phyloP scores from a whole-genome alignment of 768 basidiomycete species.

The Trametes cingulata region DNA sequence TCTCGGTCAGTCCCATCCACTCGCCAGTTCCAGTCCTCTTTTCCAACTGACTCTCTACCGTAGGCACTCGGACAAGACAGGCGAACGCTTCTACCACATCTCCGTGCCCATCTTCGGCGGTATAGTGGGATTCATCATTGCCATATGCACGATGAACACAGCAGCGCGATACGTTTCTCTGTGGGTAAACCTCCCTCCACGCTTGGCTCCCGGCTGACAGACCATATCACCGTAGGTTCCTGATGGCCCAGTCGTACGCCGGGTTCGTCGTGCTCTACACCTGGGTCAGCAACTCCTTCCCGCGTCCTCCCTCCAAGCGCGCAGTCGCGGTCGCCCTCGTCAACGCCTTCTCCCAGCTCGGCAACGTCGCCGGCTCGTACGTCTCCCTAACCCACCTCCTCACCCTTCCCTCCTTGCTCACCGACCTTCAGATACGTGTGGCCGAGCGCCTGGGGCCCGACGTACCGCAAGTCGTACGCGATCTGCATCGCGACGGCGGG shows the following conservation, averaged over 20 bases:
- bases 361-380: slow-evolving; percentile 77
- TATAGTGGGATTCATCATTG: slow-evolving; percentile 67
- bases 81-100: slow-evolving; percentile 75
- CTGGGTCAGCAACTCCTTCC: slow-evolving; percentile 60
- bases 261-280: slow-evolving; percentile 67
- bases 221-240: slow-evolving; percentile 49
- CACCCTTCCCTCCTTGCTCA: slow-evolving; percentile 29
- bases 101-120: slow-evolving; percentile 53
- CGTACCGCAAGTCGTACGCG: slow-evolving; percentile 68
- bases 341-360: slow-evolving; percentile 79
- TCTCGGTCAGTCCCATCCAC: slow-evolving; percentile 21
- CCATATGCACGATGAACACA: slow-evolving; percentile 62
- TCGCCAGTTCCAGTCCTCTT: no score
- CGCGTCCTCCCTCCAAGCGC: slow-evolving; percentile 83
- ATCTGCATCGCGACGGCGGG: slow-evolving; percentile 34
- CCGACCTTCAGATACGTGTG: slow-evolving; percentile 57
- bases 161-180: slow-evolving; percentile 65
- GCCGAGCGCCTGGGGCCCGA: slow-evolving; percentile 69
- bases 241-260: slow-evolving; percentile 75
- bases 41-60: neutral
- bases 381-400: slow-evolving; percentile 1
- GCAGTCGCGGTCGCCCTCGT: slow-evolving; percentile 84
- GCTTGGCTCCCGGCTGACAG: slow-evolving; percentile 4
- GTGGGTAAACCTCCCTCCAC: slow-evolving; percentile 39
- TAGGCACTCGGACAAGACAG: slow-evolving; percentile 69